phyloP scores from a whole-genome alignment of 1,284 basidiomycete genomes.

The Puccinia hordei region DNA sequence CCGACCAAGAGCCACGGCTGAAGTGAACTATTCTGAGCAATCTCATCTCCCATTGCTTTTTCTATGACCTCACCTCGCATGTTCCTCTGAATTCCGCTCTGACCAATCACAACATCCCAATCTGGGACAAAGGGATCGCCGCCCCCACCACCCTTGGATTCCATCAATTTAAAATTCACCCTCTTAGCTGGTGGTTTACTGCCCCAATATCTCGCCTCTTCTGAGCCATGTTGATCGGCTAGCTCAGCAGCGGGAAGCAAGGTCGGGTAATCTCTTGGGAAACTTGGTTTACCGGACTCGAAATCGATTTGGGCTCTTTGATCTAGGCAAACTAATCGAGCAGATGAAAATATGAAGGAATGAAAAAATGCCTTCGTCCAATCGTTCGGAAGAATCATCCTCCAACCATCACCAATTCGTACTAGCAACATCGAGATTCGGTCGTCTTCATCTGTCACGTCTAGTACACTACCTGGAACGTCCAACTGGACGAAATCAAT shows the following conservation, averaged over 20 bases:
- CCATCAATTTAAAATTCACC: slow-evolving; percentile 69
- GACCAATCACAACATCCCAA: slow-evolving; percentile 46
- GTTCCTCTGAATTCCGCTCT: slow-evolving; percentile 40
- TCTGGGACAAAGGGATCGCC: slow-evolving; percentile 57
- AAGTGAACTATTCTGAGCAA: not conserved
- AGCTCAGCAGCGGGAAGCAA: slow-evolving; percentile 60
- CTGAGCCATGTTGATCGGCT: slow-evolving; percentile 60
- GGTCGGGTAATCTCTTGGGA: slow-evolving; percentile 77
- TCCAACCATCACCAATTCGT: slow-evolving; percentile 70
- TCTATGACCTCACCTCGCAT: slow-evolving; percentile 14
- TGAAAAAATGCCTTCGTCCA: slow-evolving; percentile 85
- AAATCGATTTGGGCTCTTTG: slow-evolving; percentile 65
- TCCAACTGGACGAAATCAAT: slow-evolving; percentile 56
- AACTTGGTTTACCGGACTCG: slow-evolving; percentile 72
- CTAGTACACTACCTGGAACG: slow-evolving; percentile 73
- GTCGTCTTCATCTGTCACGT: slow-evolving; percentile 71
- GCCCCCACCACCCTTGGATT: slow-evolving; percentile 61
- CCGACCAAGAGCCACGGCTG: slow-evolving; percentile 38
- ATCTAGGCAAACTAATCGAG: slow-evolving; percentile 74
- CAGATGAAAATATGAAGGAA: slow-evolving; percentile 76
- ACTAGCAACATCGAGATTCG: slow-evolving; percentile 78
- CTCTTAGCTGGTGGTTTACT: slow-evolving; percentile 81
- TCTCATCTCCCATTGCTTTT: not conserved
- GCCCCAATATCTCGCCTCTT: slow-evolving; percentile 69
- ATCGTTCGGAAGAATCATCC: slow-evolving; percentile 75